Base-by-base conservation (phyloP, 108 stramenopile species). In the Fragilariopsis cylindrus region DNA sequence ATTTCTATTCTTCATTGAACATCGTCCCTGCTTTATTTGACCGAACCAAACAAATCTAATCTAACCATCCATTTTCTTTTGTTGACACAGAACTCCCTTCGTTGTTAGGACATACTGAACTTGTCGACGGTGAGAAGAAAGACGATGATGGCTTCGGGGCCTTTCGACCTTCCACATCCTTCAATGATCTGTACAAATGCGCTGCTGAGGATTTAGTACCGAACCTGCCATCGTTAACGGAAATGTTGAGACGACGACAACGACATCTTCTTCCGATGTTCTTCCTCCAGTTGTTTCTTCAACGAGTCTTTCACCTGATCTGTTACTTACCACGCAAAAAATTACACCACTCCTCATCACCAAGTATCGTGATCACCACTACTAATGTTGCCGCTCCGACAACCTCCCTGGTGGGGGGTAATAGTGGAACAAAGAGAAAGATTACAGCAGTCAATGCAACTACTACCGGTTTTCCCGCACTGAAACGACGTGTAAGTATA, bases 151-250 rank as follows among this genome's bases (percentile, higher is more conserved):
- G 86, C 7, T 74, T 85, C 67, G 81, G 86, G 16, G 78, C 84
- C 9, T 84, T 87, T 50, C 75, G 86, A 4, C 86, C 89, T n/a
- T 81, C 79, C 47, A 85, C 81, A 60, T 85, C 85, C 11, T 85
- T 89, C 77, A 88, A 81, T 68, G 84, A 88, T 50, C 74, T 88
- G 30, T 75, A 76, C 12, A 30, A 63, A 44, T 56, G 47, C 83
- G 43, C 78, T 84, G 12, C 60, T 48, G n/a, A 4, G 40, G 45
- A 58, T 12, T 44, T 40, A 68, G 48, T 19, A 0, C 70, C 63
- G 66, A 45, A 19, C 18, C 74, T 9, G 47, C 75, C 12, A 11
- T 50, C 3, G 68, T 64, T 30, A 30, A 30, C 21, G 21, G 21
- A 30, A 30, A 30, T 30, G 21, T 30, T 30, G 21, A 30, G 30